Percentiles rank a stretch among this genome's conserved stretches.
Conservation (phyloP, 495 filamentous ascomycete species). For the Hyaloscypha bicolor region DNA sequence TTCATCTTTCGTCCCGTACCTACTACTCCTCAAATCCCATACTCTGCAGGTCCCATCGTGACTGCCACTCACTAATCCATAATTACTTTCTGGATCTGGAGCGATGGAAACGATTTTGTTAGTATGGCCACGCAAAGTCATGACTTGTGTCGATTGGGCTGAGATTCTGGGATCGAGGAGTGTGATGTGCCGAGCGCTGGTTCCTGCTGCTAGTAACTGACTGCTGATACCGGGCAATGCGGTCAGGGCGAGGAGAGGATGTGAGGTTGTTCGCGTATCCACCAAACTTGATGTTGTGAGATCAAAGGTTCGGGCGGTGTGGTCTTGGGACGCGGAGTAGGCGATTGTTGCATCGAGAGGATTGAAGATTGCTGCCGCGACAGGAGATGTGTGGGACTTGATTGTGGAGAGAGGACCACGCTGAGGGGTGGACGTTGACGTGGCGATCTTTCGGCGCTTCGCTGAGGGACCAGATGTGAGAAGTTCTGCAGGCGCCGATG, state of each 20-base stretch:
- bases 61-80: conserved; percentile 77
- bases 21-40: conserved; percentile 85
- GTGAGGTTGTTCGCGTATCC: conserved; percentile 78
- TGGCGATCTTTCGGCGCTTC: conserved; percentile 79
- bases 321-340: conserved; percentile 87
- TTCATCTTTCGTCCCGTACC: conserved; percentile 61
- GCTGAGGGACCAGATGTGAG: conserved; percentile 60
- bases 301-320: conserved; percentile 89
- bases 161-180: conserved; percentile 84
- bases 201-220: conserved; percentile 80
- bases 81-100: conserved; percentile 70
- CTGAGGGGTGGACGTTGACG: conserved; percentile 64
- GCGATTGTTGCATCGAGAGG: conserved; percentile 81
- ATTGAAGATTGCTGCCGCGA: conserved; percentile 80
- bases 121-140: conserved; percentile 87
- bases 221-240: conserved; percentile 39
- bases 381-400: conserved; percentile 68
- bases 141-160: conserved; percentile 70
- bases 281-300: conserved; percentile 74
- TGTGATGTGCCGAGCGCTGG: conserved; percentile 82
- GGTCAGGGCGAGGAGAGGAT: conserved; percentile 71
- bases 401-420: conserved; percentile 79
- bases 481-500: conserved; percentile 65
- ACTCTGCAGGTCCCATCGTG: conserved; percentile 90
- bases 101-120: conserved; percentile 78